phyloP scores from a whole-genome alignment of 768 basidiomycete species.

The Lentinula edodes region DNA sequence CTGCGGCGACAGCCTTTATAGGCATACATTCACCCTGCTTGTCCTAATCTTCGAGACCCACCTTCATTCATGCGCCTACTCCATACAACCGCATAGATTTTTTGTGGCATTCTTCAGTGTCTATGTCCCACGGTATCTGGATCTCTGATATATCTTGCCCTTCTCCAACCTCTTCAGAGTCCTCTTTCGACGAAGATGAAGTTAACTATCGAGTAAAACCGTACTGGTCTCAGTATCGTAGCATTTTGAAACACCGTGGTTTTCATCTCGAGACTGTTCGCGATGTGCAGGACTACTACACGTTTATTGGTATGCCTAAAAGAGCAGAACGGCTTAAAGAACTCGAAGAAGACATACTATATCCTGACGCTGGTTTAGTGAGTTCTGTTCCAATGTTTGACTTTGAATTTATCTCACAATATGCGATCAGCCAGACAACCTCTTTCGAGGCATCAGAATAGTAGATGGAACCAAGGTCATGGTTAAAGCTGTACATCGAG shows the following conservation, averaged over 20 bases:
- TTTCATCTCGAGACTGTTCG: constrained; percentile 63
- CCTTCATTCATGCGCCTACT: background rate
- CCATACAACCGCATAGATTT: background rate
- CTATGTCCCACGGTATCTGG: constrained; percentile 12
- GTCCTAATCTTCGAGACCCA: constrained; percentile 2
- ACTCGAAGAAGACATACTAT: constrained; percentile 54
- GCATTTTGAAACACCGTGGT: constrained; percentile 42
- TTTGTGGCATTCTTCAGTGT: constrained; percentile 5
- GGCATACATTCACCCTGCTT: constrained; percentile 11
- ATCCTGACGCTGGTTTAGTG: constrained; percentile 69
- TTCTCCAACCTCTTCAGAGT: constrained; percentile 41
- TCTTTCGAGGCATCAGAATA: constrained; percentile 61
- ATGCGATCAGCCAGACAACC: constrained; percentile 52
- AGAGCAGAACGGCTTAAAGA: constrained; percentile 16
- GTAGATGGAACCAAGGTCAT: constrained; percentile 50
- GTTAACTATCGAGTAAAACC: constrained; percentile 56
- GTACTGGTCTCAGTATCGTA: constrained; percentile 54
- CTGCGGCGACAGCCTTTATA: constrained; percentile 9
- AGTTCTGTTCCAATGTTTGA: constrained; percentile 18
- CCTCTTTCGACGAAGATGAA: constrained; percentile 54
- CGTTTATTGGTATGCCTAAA: background rate
- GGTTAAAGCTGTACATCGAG: constrained; percentile 61
- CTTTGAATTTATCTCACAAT: constrained; percentile 8
- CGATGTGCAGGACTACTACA: constrained; percentile 61
- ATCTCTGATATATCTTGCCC: constrained; percentile 20